Base-by-base conservation (phyloP, 2,329 filamentous ascomycete species). In the Aspergillus unguis region DNA sequence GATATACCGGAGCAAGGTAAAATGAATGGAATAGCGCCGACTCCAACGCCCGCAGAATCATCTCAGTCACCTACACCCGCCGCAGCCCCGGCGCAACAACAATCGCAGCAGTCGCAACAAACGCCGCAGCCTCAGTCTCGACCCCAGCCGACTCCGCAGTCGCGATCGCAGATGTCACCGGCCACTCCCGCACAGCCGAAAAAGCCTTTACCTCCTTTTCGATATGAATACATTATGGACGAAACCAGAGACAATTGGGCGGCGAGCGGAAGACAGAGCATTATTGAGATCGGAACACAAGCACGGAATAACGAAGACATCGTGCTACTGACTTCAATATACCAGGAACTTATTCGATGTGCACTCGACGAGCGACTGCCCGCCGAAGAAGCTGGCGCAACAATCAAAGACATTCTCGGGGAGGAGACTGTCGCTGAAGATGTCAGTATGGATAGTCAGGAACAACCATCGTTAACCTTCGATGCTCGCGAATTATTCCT, bases 291-390 rank as follows among this genome's bases (percentile, higher is more conserved):
- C 61, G 87, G 86, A 26, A 69, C 80, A 40, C 78, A 85, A 60
- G 85, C 86, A 44, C 82, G 84, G 61, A 75, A 82, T 33, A 81
- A 87, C 58, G 83, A 88, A 59, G 86, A 95, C 64, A 75, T 82
- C 6, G 77, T 86, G 42, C 82, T 84, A 52, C 75, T 95, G 35
- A 85, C 86, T 29, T 81, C 81, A 10, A 76, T 96, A 25, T 90
- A 92, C 61, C 90, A 96, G 73, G 94, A 99, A 69, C 81, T 96
- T 35, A 82, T 94, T 33, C 85, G 86, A 56, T 85, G 89, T 32
- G 85, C 86, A 17, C 73, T 95, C 9, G 85, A 90, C 64, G 81
- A 79, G 38, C 82, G 85, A 44, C 71, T 96, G 42, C 77, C 81
- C 36, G 78, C 89, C 2, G 68, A 72, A 5, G 87, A 92, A 62